Base-by-base conservation (phyloP, 257 asterid genomes). In the Solanum sejunctum region DNA sequence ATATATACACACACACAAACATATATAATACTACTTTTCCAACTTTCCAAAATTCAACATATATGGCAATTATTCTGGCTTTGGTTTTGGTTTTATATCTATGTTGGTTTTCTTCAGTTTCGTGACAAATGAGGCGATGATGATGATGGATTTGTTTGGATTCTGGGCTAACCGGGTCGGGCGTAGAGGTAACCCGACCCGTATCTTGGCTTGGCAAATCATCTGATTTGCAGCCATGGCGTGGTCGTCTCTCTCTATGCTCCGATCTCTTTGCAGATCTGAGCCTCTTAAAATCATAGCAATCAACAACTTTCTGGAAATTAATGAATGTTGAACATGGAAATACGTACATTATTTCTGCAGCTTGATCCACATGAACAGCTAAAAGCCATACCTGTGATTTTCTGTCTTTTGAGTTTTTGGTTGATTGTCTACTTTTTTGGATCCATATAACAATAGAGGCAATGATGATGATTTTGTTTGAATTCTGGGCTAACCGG, bases 151-250 rank as follows among this genome's bases (percentile, higher is more conserved):
- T 23, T 18, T n/a, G 26, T 15, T 28, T 4, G 39, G 32, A 43
- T 32, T 28, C 21, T 63, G 70, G 64, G 79, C 80, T 72, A 45
- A 72, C 80, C 56, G 56, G 49, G 18, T 26, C 52, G 54, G 82
- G 47, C 73, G 3, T 18, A 3, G 41, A 72, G 55, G 49, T 8
- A 32, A 70, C 15, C 55, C 75, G 85, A 71, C 43, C 81, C 84
- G 80, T 81, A 87, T 80, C 87, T 87, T 87, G 89, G 89, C 85
- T n/a, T 81, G 87, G 89, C 72, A 84, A 80, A 43, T 67, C 72
- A 55, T 51, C 15, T 12, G 55, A 49, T 11, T 83, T 89, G 93
- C 90, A 89, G 92, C 88, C 92, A 90, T 88, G 92, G 88, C 90
- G 85, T 89, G 32, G 84, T 70, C 7, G 52, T 0, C 78, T 39